Evolutionary conservation across 345 rosid species (phyloP).

Genomic region (Pelargonium nanum): DNA sequence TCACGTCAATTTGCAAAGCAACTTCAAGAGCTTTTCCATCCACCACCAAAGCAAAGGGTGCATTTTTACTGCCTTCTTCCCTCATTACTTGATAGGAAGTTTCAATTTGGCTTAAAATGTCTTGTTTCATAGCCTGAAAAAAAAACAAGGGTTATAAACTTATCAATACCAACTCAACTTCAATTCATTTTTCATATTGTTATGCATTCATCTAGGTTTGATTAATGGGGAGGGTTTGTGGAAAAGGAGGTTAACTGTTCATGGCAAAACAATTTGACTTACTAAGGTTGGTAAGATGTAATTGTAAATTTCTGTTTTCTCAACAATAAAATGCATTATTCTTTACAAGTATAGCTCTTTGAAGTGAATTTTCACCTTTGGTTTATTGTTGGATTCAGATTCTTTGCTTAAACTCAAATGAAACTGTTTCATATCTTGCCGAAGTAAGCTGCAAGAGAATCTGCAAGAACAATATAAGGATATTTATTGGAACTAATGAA

Average conservation of each 20-base stretch:
- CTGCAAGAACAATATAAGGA: constrained; percentile 26
- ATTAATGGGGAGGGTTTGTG: no score
- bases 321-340: no score
- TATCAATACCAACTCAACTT: constrained; percentile 9
- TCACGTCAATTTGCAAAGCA: constrained; percentile 47
- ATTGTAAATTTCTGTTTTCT: no score
- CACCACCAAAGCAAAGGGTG: constrained; percentile 59
- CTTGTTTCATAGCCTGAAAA: constrained; percentile 46
- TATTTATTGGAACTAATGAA: neutral
- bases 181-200: neutral
- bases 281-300: no score
- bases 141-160: constrained; percentile 10
- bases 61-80: constrained; percentile 29
- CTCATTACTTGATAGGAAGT: constrained; percentile 34
- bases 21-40: constrained; percentile 63
- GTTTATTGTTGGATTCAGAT: constrained; percentile 16
- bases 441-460: constrained; percentile 69
- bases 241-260: no score
- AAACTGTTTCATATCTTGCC: constrained; percentile 65
- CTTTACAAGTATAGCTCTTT: no score
- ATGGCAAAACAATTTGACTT: no score
- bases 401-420: constrained; percentile 27
- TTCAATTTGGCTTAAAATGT: constrained; percentile 38
- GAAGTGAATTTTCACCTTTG: constrained; percentile 16
- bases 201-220: no score